phyloP scores from a whole-genome alignment of 495 filamentous ascomycete genomes.

The Aspergillus baeticus region DNA sequence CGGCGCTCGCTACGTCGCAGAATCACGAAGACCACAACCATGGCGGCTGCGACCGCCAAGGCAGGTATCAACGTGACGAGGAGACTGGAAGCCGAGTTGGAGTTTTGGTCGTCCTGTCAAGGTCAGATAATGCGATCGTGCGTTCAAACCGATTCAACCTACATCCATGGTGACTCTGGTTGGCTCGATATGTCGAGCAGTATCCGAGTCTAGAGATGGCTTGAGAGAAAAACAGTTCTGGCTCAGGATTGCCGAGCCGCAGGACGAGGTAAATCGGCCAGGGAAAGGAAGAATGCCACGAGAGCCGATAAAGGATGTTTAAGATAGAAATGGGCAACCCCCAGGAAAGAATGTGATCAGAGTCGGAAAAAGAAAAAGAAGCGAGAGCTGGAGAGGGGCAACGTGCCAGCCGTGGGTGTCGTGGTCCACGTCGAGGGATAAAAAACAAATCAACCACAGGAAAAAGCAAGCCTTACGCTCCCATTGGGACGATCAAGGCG shows the following conservation, averaged over 20 bases:
- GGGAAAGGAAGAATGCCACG: no score
- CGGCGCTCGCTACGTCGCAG: constrained; percentile 70
- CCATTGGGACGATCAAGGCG: neutral
- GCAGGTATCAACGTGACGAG: constrained; percentile 72
- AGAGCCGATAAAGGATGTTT: no score
- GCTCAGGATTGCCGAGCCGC: no score
- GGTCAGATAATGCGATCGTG: constrained; percentile 9
- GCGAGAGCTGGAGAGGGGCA: neutral
- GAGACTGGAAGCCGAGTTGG: constrained; percentile 55
- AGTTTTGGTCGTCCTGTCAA: constrained; percentile 22
- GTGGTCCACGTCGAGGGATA: neutral
- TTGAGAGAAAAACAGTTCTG: no score
- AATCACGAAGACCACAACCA: constrained; percentile 71
- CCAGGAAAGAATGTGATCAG: no score
- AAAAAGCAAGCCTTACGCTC: constrained; percentile 1
- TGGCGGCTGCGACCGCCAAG: constrained; percentile 59
- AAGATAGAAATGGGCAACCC: no score
- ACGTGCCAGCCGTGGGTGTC: neutral
- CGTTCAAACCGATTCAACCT: constrained; percentile 7
- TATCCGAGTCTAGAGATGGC: no score
- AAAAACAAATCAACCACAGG: constrained; percentile 3
- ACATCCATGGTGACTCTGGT: constrained; percentile 27
- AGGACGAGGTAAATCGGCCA: no score
- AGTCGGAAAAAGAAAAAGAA: neutral
- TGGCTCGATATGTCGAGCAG: neutral